Evolutionary conservation across 1,284 basidiomycete species (phyloP).

Genomic region (Hemileia vastatrix): DNA sequence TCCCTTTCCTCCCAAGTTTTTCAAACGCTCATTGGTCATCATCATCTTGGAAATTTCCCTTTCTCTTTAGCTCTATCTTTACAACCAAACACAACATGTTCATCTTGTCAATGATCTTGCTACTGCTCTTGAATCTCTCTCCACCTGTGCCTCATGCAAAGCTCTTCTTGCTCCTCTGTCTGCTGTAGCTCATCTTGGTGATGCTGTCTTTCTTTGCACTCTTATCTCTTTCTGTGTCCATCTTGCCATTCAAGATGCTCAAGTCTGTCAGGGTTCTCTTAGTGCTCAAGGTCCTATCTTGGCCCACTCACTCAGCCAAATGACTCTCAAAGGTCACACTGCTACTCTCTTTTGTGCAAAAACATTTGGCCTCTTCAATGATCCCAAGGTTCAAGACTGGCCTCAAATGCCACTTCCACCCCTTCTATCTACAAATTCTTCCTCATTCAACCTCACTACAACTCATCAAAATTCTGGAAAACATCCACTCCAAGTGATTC

Average conservation of each 20-base stretch:
- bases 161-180: constrained; percentile 17
- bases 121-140: constrained; percentile 16
- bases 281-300: constrained; percentile 53
- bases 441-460: too few species aligned
- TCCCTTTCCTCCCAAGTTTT: too few species aligned
- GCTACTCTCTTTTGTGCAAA: constrained; percentile 54
- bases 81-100: constrained; percentile 1
- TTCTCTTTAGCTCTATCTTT: too few species aligned
- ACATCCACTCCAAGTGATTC: constrained; percentile 34
- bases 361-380: constrained; percentile 52
- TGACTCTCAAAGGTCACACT: constrained; percentile 49
- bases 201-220: constrained; percentile 4
- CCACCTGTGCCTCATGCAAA: constrained; percentile 18
- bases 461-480: constrained; percentile 11
- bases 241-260: constrained; percentile 44
- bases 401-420: constrained; percentile 19
- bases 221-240: constrained; percentile 20
- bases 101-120: constrained; percentile 18
- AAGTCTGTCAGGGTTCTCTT: constrained; percentile 54
- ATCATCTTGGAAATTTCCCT: too few species aligned
- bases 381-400: constrained; percentile 35
- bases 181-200: constrained; percentile 20
- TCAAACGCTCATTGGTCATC: too few species aligned
- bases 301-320: constrained; percentile 53
- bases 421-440: too few species aligned